Evolutionary conservation across 1,139 yeast species (phyloP), one percentile per base, ranked within the genome.

Genomic region (Diutina catenulata): DNA sequence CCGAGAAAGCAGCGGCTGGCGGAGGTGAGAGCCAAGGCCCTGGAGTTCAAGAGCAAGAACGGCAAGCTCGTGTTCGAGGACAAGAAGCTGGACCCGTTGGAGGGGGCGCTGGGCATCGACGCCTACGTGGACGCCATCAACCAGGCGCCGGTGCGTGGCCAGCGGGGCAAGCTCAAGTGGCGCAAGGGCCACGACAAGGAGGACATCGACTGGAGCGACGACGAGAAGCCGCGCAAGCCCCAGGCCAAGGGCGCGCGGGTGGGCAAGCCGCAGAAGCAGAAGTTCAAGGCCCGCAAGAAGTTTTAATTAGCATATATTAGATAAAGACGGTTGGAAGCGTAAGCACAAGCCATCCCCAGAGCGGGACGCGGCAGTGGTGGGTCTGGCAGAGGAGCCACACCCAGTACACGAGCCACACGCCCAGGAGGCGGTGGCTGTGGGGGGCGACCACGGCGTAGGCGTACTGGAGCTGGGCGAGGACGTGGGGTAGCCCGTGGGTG

Each of bases 61-160:
- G 82, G 80, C 33, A 74, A 73, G 47, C 52, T 74, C 41, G 74
- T 75, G 27, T 62, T 74, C 43, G 68, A 64, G 43, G 65, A 59
- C 28, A 25, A 43, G 11, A 55, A 52, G n/a, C 60, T 55, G 14
- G 69, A 65, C 5, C 74, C 76, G 39, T 58, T 76, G 48, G 57
- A 60, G n/a, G 55, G 55, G 41, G 67, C 64, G 10, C 58, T 69
- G 6, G 93, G 95, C 20, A 74, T 88, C 45, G 84, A 84, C 55
- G 96, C 96, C 1, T 91, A 91, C 55, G 74, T 87, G 48, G 95
- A 86, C 47, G 98, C 97, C 10, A 86, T 91, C 28, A 80, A 76
- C 56, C 84, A 80, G 49, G 96, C 91, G 23, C 97, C 98, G 31
- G 75, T 84, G 4, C 79, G 94, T 59, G 95, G 96, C 41, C 95